A percentile compares a stretch with the other conserved stretches of the same genome.
phyloP scores from a whole-genome alignment of 2,329 filamentous ascomycete genomes.

The Neobulgaria alba region DNA sequence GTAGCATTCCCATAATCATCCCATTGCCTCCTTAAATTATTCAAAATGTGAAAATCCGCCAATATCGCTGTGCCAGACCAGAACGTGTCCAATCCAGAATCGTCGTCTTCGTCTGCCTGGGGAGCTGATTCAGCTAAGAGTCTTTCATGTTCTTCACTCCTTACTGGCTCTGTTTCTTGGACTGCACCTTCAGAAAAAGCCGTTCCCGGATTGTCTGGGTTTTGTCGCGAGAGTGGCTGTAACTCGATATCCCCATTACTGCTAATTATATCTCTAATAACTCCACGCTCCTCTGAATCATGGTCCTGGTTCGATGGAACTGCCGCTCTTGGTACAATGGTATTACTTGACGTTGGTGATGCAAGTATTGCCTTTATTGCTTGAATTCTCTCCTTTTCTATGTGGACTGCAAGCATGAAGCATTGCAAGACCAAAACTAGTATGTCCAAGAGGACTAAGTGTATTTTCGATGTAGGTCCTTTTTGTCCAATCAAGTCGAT shows the following conservation, averaged over 20 bases:
- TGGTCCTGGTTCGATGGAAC: slow-evolving; percentile 21
- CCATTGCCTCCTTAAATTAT: slow-evolving; percentile 26
- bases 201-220: slow-evolving; percentile 1
- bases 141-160: slow-evolving; percentile 16
- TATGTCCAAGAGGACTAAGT: slow-evolving; percentile 47
- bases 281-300: slow-evolving; percentile 28
- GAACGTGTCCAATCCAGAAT: slow-evolving; percentile 24
- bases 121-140: slow-evolving; percentile 19
- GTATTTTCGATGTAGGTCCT: slow-evolving; percentile 47
- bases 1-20: slow-evolving; percentile 23
- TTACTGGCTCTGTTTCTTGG: slow-evolving; percentile 7
- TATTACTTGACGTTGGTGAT: slow-evolving; percentile 4
- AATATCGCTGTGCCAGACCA: slow-evolving; percentile 27
- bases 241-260: slow-evolving; percentile 24
- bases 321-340: slow-evolving; percentile 4
- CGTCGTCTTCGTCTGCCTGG: slow-evolving; percentile 8
- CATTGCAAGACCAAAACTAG: slow-evolving; percentile 50
- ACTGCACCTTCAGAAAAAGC: background rate
- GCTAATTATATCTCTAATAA: slow-evolving; percentile 17
- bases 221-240: slow-evolving; percentile 13
- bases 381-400: slow-evolving; percentile 49
- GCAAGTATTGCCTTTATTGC: slow-evolving; percentile 15
- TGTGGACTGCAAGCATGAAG: slow-evolving; percentile 54
- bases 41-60: slow-evolving; percentile 27
- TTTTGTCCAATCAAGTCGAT: slow-evolving; percentile 62